Base-by-base conservation (phyloP, 352 stramenopile genomes). In the Pythium plurisporium region DNA sequence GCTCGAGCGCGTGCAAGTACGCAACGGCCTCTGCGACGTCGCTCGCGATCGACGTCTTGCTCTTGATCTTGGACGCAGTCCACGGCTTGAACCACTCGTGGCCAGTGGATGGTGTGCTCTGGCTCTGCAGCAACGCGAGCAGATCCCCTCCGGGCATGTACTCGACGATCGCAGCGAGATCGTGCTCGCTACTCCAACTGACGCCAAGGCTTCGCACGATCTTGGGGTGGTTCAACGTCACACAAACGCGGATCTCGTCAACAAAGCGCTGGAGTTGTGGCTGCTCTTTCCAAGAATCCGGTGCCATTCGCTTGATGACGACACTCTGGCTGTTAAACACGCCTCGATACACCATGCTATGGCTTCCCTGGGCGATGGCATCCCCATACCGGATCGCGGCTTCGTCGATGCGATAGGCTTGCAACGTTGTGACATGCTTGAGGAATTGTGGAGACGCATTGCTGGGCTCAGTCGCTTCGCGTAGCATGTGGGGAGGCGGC, bases 211-310 rank as follows among this genome's bases (percentile, higher is more conserved):
- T 66, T 4, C 30, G 19, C 4, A 70, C 65, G 23, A 73, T 53
- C 33, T 73, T 70, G 14, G 65, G 65, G 25, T 73, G 65, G 30
- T 67, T 43, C 34, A 73, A 17, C 15, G 44, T 52, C 4, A 58
- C 45, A 27, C 62, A 67, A 20, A 70, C 42, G n/a, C 59, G 53
- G 37, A 73, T 73, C 48, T 73, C 65, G 31, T 64, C 48, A 52
- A 70, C 65, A 25, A 73, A 73, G 43, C 30, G 61, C 43, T 31
- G 15, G 27, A 54, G 38, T n/a, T 14, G 30, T n/a, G 23, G 19
- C 40, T 68, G 43, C 20, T 65, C 41, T 2, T 37, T 53, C n/a
- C 59, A 54, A 10, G 34, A 59, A 8, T 65, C 65, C 17, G 15
- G 42, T 7, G 29, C 37, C 14, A 64, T 19, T 27, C 58, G 45